Evolutionary conservation across 106 monocot genomes (phyloP).

Genomic region (Apostasia ramifera): DNA sequence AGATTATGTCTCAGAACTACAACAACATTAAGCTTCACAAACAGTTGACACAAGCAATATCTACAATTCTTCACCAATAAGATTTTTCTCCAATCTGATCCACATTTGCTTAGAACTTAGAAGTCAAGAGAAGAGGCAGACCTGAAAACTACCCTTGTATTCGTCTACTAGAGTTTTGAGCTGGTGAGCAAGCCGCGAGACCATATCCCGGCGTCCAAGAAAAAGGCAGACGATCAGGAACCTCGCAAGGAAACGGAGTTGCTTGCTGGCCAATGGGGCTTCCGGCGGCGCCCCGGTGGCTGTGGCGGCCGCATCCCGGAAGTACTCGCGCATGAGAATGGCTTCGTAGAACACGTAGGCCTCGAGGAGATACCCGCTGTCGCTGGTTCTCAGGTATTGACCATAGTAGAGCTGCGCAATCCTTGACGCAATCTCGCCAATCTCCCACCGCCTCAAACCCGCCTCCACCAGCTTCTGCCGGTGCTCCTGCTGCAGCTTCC

Average conservation of each 20-base stretch:
- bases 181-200: conserved; percentile 25
- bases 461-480: conserved; percentile 56
- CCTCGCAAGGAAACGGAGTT: conserved; percentile 65
- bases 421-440: conserved; percentile 72
- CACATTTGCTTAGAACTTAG: no score
- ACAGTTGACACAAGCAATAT: no score
- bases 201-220: conserved; percentile 60
- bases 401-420: conserved; percentile 71
- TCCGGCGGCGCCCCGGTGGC: conserved; percentile 15
- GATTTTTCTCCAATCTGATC: no score
- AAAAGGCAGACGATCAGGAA: conserved; percentile 57
- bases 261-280: conserved; percentile 56
- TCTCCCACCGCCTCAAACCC: conserved; percentile 64
- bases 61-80: no score
- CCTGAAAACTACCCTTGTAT: conserved; percentile 41
- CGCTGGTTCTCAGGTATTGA: conserved; percentile 55
- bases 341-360: conserved; percentile 69
- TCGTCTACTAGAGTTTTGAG: conserved; percentile 49
- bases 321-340: conserved; percentile 55
- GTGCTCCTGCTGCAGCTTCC: conserved; percentile 77
- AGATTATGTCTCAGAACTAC: no score
- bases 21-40: no score
- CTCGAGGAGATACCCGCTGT: conserved; percentile 45
- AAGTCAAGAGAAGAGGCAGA: background rate
- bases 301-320: conserved; percentile 19